Evolutionary conservation across 2,329 filamentous ascomycete species (phyloP), one percentile per base, ranked within the genome.

Genomic region (Geosmithia flava): DNA sequence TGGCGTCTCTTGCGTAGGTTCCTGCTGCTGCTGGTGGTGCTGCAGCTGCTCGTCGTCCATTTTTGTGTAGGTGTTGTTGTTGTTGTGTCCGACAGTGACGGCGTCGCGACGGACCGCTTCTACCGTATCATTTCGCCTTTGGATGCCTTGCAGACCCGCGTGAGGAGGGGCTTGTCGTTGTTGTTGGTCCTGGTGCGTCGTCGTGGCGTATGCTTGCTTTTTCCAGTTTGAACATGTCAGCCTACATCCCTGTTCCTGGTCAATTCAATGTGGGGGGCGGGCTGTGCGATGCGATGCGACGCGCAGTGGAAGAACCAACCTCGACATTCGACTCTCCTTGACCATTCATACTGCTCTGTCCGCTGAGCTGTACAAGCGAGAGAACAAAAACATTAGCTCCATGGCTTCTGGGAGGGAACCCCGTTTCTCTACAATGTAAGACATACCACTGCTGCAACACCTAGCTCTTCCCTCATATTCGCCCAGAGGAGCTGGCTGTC

Each of bases 1-100:
- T 1, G 72, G 71, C 10, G 75, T 75, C 49, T 72, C 68, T 41
- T 74, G 69, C 11, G 72, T 75, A n/a, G 59, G 62, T 30, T 72
- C 66, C 63, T 50, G 50, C 52, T 27, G 53, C 51, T 47, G 49
- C 23, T n/a, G 16, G 5, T 20, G 20, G 27, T 16, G 20, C 46
- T 10, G 27, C 46, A 29, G 39, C 20, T n/a, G 27, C 41, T 27
- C 23, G 23, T 27, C 23, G 23, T 27, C 23, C 8, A 27, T 27
- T 8, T 4, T 27, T 8, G 8, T 27, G 4, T 8, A 5, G 23
- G 4, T 27, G 23, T 8, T 27, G 23, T 27, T 8, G 23, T 4
- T 4, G 8, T 4, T 27, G 23, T 27, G 23, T 46, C n/a, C 20
- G 39, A 8, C 13, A 11, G 39, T 27, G 46, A 43, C 23, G 47